Conservation (phyloP, 2,329 filamentous ascomycete genomes). For the Nannizzia gypsea region DNA sequence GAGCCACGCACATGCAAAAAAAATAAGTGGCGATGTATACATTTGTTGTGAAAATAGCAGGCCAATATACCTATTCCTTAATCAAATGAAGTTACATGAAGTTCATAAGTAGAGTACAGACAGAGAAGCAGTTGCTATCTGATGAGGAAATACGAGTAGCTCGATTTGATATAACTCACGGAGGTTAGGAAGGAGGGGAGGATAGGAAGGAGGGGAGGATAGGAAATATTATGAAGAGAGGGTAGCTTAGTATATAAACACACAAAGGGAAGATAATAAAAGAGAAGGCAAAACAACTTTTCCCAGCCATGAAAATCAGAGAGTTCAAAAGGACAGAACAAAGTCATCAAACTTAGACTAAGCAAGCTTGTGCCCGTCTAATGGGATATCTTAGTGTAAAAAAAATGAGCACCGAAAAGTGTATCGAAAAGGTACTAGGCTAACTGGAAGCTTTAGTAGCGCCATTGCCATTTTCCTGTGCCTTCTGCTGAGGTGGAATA, state of each 20-base stretch:
- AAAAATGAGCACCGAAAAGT: not conserved
- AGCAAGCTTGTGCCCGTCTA: not conserved
- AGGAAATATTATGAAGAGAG: not conserved
- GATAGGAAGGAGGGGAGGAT: not conserved
- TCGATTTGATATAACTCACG: too few relatives aligned
- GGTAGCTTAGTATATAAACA: not conserved
- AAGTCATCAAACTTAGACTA: not conserved
- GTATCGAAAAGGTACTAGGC: not conserved
- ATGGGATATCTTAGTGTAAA: not conserved
- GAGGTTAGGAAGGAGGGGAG: not conserved
- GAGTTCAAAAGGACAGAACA: not conserved
- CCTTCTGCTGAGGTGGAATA: slow-evolving; percentile 6
- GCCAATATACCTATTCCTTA: too few relatives aligned
- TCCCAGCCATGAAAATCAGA: not conserved
- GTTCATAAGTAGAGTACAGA: too few relatives aligned
- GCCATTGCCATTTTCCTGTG: slow-evolving; percentile 5
- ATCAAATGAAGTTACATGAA: too few relatives aligned
- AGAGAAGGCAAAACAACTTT: not conserved
- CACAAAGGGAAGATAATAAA: not conserved
- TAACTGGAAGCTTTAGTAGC: not conserved
- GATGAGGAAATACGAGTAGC: too few relatives aligned
- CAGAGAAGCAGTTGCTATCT: too few relatives aligned
- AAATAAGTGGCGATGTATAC: not conserved
- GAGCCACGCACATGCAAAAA: not conserved
- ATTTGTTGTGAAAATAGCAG: not conserved